These are phyloP conservation scores for Pyricularia grisea DNA, from an alignment of 2,329 filamentous ascomycete genomes.

Conservation along the genomic window DNA sequence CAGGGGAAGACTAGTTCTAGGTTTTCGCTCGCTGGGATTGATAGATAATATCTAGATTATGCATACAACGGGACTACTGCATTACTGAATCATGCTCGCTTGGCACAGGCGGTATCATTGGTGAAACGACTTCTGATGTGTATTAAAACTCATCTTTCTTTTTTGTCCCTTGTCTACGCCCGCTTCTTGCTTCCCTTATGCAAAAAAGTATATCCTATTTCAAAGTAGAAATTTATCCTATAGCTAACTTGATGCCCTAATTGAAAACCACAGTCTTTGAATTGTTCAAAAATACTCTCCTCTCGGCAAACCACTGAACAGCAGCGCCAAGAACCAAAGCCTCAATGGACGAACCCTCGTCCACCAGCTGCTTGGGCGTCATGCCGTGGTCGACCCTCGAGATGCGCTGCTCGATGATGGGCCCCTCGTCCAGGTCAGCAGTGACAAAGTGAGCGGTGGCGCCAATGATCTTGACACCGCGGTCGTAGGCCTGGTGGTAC, in stretches of 20 bases:
- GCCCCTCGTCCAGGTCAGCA: constrained; percentile 74
- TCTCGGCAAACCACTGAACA: constrained; percentile 77
- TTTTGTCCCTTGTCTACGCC: not conserved
- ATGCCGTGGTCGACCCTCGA: constrained; percentile 68
- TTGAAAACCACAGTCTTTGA: constrained; percentile 73
- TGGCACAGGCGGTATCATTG: too few species aligned
- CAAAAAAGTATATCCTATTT: not conserved
- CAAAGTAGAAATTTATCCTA: not conserved
- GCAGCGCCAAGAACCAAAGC: constrained; percentile 73
- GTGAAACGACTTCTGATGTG: too few species aligned
- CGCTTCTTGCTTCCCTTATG: not conserved
- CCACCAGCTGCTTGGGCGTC: constrained; percentile 65
- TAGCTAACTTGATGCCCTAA: constrained; percentile 12
- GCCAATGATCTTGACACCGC: constrained; percentile 82
- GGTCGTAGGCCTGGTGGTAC: constrained; percentile 80
- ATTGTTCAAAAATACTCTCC: constrained; percentile 67
- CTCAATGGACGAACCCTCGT: constrained; percentile 77
- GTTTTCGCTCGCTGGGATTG: too few species aligned
- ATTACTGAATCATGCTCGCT: too few species aligned
- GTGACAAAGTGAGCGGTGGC: constrained; percentile 83
- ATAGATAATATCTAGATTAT: too few species aligned
- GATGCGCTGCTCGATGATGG: constrained; percentile 80
- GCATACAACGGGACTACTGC: too few species aligned
- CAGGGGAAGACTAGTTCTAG: too few species aligned
- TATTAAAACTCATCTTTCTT: too few species aligned